Conservation (phyloP, 768 basidiomycete species). For the Agaricus blazei region DNA sequence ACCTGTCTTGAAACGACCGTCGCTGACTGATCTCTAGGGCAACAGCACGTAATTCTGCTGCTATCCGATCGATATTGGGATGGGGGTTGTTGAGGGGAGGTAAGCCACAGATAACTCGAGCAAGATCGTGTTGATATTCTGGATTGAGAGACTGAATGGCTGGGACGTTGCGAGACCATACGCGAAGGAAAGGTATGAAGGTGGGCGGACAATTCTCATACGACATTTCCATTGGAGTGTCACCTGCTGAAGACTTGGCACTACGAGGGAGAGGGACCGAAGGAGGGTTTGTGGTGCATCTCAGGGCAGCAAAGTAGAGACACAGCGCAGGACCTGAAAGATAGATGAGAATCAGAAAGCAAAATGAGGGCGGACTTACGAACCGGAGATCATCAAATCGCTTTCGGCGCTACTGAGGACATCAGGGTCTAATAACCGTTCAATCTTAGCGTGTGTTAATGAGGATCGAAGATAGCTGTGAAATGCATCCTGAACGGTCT, state of each 20-base stretch:
- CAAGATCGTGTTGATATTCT: slow-evolving; percentile 76
- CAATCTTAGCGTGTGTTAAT: slow-evolving; percentile 71
- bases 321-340: slow-evolving; percentile 69
- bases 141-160: slow-evolving; percentile 57
- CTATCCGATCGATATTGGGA: slow-evolving; percentile 48
- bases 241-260: slow-evolving; percentile 27
- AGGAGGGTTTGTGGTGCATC: slow-evolving; percentile 70
- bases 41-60: slow-evolving; percentile 79
- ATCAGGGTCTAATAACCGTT: slow-evolving; percentile 67
- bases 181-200: slow-evolving; percentile 63
- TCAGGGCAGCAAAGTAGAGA: slow-evolving; percentile 79
- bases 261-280: slow-evolving; percentile 72
- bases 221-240: slow-evolving; percentile 53
- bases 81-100: slow-evolving; percentile 39
- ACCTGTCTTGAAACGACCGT: slow-evolving; percentile 78
- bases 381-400: slow-evolving; percentile 85
- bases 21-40: slow-evolving; percentile 86
- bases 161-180: slow-evolving; percentile 68
- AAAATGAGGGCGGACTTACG: background rate
- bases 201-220: slow-evolving; percentile 62
- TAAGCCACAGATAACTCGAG: slow-evolving; percentile 71
- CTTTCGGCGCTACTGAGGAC: slow-evolving; percentile 72
- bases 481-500: slow-evolving; percentile 71
- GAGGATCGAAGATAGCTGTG: slow-evolving; percentile 81
- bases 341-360: background rate